Conservation (phyloP, 2,329 filamentous ascomycete species). For the Zasmidium cellare region DNA sequence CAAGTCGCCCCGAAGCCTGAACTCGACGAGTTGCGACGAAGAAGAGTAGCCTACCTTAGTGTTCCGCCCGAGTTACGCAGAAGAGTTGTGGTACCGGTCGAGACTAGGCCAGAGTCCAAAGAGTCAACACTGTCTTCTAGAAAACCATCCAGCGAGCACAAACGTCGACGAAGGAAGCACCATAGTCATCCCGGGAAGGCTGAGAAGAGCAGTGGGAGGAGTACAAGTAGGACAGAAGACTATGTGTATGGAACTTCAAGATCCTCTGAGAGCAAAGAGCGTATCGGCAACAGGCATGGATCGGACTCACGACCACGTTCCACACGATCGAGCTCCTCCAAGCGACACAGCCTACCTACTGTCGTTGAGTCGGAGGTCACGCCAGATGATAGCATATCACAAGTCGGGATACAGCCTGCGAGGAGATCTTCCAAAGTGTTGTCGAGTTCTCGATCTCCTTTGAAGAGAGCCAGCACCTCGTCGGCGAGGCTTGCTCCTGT, state of each 20-base stretch:
- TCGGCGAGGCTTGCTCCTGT: constrained; percentile 24
- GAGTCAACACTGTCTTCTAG: constrained; percentile 10
- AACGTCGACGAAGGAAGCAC: constrained; percentile 8
- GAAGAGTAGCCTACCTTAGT: constrained; percentile 39
- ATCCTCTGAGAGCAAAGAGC: neutral
- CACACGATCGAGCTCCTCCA: constrained; percentile 10
- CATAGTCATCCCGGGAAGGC: constrained; percentile 9
- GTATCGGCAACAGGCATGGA: neutral
- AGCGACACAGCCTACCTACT: constrained; percentile 11
- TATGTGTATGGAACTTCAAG: constrained; percentile 13
- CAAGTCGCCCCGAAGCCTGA: constrained; percentile 34
- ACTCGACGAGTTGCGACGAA: constrained; percentile 41
- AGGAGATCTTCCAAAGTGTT: constrained; percentile 1
- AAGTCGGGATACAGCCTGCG: constrained; percentile 19
- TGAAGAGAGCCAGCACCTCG: constrained; percentile 21
- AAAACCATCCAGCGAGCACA: constrained; percentile 9
- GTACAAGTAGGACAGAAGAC: constrained; percentile 6
- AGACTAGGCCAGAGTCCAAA: constrained; percentile 4
- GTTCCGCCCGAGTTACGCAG: constrained; percentile 11
- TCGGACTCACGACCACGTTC: neutral
- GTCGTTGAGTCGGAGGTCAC: constrained; percentile 26
- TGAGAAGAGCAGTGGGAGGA: neutral
- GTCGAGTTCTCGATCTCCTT: constrained; percentile 12
- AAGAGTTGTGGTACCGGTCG: constrained; percentile 3
- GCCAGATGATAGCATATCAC: constrained; percentile 35